These are phyloP conservation scores for Tricholoma sp. DNA, from an alignment of 768 basidiomycete genomes.

Conservation along the genomic window DNA sequence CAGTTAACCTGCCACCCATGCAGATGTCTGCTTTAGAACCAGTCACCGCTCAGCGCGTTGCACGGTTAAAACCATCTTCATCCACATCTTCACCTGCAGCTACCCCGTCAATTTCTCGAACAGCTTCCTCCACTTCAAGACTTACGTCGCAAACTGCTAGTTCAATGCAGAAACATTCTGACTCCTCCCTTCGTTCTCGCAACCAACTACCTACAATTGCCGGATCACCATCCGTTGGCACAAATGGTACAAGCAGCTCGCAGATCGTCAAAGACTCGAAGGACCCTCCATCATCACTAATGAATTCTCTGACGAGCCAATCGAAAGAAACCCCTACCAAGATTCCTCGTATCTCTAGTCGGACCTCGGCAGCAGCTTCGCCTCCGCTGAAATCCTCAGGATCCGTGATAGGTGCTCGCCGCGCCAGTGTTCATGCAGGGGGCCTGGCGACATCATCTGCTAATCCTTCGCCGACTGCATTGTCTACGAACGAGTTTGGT, in stretches of 20 bases:
- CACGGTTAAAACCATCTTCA: slow-evolving; percentile 63
- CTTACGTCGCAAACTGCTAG: slow-evolving; percentile 79
- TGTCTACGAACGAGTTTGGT: slow-evolving; percentile 71
- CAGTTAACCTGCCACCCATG: slow-evolving; percentile 81
- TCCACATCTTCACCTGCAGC: slow-evolving; percentile 41
- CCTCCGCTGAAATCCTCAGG: slow-evolving; percentile 60
- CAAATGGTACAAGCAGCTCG: slow-evolving; percentile 41
- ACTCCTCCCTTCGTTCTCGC: slow-evolving; percentile 71
- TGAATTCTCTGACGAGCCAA: slow-evolving; percentile 47
- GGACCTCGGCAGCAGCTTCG: slow-evolving; percentile 69
- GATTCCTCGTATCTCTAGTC: slow-evolving; percentile 89
- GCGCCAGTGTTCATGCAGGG: slow-evolving; percentile 59
- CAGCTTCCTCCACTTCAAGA: slow-evolving; percentile 47
- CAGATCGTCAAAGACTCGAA: slow-evolving; percentile 49
- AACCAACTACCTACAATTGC: slow-evolving; percentile 86
- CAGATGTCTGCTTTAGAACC: slow-evolving; percentile 83
- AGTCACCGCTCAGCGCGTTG: slow-evolving; percentile 79
- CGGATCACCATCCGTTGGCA: slow-evolving; percentile 86
- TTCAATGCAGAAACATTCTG: slow-evolving; percentile 85
- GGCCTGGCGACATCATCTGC: slow-evolving; percentile 46
- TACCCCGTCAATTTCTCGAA: slow-evolving; percentile 26
- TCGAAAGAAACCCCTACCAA: slow-evolving; percentile 88
- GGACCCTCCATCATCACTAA: slow-evolving; percentile 49
- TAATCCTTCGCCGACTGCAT: slow-evolving; percentile 58
- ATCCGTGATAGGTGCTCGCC: slow-evolving; percentile 47